Conservation (phyloP, 805 yeast species). For the Metschnikowia lachancei region DNA sequence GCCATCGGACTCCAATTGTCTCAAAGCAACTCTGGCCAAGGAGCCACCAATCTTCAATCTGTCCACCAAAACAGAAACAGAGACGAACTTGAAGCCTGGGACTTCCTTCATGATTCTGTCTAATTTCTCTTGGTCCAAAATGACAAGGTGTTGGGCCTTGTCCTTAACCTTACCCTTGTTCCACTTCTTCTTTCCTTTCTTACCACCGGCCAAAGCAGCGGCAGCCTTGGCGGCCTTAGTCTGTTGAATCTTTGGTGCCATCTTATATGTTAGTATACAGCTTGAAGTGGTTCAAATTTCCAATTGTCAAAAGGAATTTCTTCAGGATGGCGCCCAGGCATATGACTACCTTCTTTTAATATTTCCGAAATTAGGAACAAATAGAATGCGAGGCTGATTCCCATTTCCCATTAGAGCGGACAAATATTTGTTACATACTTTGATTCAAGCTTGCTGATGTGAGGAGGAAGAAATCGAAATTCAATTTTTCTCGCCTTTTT, state of each 20-base stretch:
- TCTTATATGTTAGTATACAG: conserved; percentile 25
- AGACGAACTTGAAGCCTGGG: conserved; percentile 97
- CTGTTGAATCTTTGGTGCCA: conserved; percentile 99
- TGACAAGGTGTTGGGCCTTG: conserved; percentile 97
- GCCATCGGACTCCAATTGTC: conserved; percentile 93
- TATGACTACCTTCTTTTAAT: too few relatives aligned
- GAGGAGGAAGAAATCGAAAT: conserved; percentile 16
- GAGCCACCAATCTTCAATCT: conserved; percentile 99
- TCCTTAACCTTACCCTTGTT: conserved; percentile 99
- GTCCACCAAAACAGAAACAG: conserved; percentile 97
- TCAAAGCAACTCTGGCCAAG: conserved; percentile 95
- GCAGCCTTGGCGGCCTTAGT: conserved; percentile 99
- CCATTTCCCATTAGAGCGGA: background rate
- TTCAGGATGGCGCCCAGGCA: too few relatives aligned
- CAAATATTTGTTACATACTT: conserved; percentile 23
- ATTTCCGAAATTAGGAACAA: too few relatives aligned
- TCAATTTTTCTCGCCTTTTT: conserved; percentile 12
- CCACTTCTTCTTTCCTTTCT: conserved; percentile 99
- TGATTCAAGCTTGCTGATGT: conserved; percentile 29
- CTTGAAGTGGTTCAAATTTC: background rate
- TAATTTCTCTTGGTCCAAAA: conserved; percentile 96
- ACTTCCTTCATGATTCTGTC: conserved; percentile 99
- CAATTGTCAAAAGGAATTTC: background rate
- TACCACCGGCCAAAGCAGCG: conserved; percentile 99
- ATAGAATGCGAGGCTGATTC: background rate